These are phyloP conservation scores for Prunus yedoensis DNA, from an alignment of 331 rosid species.

Conservation along the genomic window DNA sequence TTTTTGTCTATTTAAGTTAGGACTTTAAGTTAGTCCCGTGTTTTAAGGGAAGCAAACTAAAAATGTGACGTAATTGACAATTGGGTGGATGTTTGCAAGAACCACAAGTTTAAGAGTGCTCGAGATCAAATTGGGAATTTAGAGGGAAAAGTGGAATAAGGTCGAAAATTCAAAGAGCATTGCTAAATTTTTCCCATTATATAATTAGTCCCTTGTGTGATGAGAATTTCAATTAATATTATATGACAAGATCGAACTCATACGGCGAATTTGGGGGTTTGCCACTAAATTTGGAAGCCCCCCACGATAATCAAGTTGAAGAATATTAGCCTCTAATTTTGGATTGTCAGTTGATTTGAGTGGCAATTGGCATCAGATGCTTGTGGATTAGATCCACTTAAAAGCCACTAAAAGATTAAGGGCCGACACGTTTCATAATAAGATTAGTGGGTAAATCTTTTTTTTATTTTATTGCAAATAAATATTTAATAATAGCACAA, in stretches of 20 bases:
- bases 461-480: too few relatives aligned
- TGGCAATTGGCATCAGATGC: not conserved
- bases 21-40: too few relatives aligned
- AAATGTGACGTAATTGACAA: too few relatives aligned
- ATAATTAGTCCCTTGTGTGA: too few relatives aligned
- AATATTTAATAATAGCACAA: not conserved
- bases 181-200: too few relatives aligned
- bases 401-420: not conserved
- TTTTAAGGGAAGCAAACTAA: too few relatives aligned
- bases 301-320: not conserved
- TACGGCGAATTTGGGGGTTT: not conserved
- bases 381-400: slow-evolving; percentile 32
- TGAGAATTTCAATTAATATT: not conserved
- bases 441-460: not conserved
- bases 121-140: too few relatives aligned
- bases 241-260: not conserved
- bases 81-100: too few relatives aligned
- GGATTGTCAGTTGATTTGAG: not conserved
- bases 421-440: not conserved
- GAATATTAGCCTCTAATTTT: slow-evolving; percentile 26
- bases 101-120: too few relatives aligned
- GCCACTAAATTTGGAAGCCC: not conserved
- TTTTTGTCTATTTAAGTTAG: too few relatives aligned
- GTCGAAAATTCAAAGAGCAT: too few relatives aligned
- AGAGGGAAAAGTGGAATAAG: too few relatives aligned